Base-by-base conservation (phyloP, 2,329 filamentous ascomycete species). In the Tolypocladium tropicale region DNA sequence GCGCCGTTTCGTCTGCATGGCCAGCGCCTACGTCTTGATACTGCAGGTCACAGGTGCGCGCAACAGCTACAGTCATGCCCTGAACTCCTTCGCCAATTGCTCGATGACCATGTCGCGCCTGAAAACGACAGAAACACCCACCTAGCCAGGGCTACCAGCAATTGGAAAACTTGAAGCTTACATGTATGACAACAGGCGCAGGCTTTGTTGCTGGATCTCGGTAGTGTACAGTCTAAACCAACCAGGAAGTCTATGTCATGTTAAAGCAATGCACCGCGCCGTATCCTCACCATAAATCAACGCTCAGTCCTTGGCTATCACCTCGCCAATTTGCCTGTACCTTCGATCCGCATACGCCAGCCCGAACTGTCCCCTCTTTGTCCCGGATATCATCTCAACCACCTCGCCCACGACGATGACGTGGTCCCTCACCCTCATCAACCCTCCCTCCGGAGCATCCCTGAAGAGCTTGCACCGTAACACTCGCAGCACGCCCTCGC, bases 391-490 rank as follows among this genome's bases (percentile, higher is more conserved):
- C 55, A 79, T 76, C 55, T 76, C 75, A 39, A 74, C 56, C 49
- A 81, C 77, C 65, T 81, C 77, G 5, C 75, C 78, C 1, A 80
- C 69, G 6, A 80, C 76, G 58, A 81, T 75, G 11, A 78, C 74
- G 66, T 80, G 78, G 56, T 81, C 78, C 46, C 75, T 67, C 10
- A 81, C 77, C 46, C 64, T 67, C n/a, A 80, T 62, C 16, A 81
- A 60, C 0, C 78, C 78, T 5, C 60, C 60, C 9, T 63, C 57
- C 0, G 73, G 68, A 46, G 71, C 69, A 30, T 76, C 74, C 14
- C 66, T 64, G 16, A 78, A 54, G 18, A 80, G 61, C 58, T 60
- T 66, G 53, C 77, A 80, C 58, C 68, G 64, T 43, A 80, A 55
- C 25, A 78, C 75, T 61, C 77, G 77, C 62, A 79, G 62, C n/a